Evolutionary conservation across 164 flowering plant species (phyloP).

Genomic region (Taxillus chinensis): DNA sequence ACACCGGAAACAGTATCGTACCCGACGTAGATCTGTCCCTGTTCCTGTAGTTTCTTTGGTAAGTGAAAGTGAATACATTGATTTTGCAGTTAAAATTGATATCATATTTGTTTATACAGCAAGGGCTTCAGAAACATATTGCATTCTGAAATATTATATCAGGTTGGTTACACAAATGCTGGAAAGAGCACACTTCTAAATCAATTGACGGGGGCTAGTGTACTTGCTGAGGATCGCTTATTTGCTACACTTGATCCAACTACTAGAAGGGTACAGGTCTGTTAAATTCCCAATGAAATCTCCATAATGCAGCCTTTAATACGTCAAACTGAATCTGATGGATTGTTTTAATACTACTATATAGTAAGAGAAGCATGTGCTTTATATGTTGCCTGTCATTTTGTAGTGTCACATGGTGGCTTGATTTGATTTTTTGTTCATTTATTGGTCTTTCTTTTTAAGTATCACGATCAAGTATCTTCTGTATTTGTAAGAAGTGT

Average conservation of each 20-base stretch:
- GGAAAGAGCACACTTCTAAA: conserved; percentile 95
- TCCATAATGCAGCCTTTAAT: not conserved
- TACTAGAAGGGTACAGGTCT: conserved; percentile 94
- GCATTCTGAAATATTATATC: conserved; percentile 6
- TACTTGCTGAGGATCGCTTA: conserved; percentile 84
- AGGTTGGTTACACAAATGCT: conserved; percentile 99
- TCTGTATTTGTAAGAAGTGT: too few relatives aligned
- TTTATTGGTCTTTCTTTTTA: too few relatives aligned
- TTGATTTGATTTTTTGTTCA: too few relatives aligned
- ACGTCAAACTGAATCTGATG: too few relatives aligned
- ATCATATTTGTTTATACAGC: not conserved
- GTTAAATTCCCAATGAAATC: conserved; percentile 6
- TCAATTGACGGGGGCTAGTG: conserved; percentile 78
- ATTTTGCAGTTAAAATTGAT: not conserved
- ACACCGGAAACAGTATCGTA: conserved; percentile 82
- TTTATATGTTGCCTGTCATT: too few relatives aligned
- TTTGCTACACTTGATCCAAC: conserved; percentile 99
- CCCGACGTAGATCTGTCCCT: conserved; percentile 68
- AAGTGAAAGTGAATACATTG: conserved; percentile 19
- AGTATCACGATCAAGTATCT: too few relatives aligned
- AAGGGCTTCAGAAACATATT: not conserved
- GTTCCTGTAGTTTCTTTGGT: conserved; percentile 95
- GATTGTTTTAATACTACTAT: too few relatives aligned
- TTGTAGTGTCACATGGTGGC: too few relatives aligned
- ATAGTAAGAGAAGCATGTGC: too few relatives aligned